A percentile compares a stretch with the other conserved stretches of the same genome.
Evolutionary conservation across 148 eudicot species (phyloP).

Genomic region (Fagopyrum esculentum): DNA sequence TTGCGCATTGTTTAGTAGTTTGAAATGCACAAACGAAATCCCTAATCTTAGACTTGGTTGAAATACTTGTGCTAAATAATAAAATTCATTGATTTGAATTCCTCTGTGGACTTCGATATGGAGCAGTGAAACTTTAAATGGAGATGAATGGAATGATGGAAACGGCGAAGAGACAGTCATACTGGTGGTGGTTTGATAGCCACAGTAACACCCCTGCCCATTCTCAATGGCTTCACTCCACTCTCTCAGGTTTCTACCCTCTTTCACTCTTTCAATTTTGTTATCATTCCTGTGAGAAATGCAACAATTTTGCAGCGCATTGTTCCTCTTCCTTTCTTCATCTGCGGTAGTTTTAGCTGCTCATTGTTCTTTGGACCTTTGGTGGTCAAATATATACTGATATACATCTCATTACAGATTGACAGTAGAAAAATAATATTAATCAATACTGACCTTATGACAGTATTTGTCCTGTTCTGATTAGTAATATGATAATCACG

Average conservation of each 20-base stretch:
- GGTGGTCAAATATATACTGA: no score
- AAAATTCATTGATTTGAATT: background rate
- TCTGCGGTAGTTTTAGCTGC: background rate
- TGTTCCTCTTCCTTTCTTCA: background rate
- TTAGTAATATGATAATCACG: no score
- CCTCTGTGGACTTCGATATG: background rate
- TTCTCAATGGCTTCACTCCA: constrained; percentile 75
- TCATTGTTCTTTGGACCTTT: no score
- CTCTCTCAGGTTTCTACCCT: constrained; percentile 47
- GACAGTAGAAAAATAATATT: background rate
- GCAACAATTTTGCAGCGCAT: background rate
- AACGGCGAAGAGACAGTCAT: constrained; percentile 21
- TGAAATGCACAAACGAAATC: background rate
- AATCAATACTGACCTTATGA: no score
- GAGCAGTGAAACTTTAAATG: constrained; percentile 12
- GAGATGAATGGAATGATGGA: constrained; percentile 19
- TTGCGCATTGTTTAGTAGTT: background rate
- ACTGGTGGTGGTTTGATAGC: constrained; percentile 77
- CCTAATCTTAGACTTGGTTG: background rate
- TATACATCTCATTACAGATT: background rate
- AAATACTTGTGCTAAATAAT: background rate
- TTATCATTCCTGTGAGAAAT: background rate
- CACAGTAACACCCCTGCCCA: constrained; percentile 30
- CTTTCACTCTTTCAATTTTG: background rate
- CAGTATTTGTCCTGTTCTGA: background rate